Conservation (phyloP, 176 grass and related monocot genomes). For the Phyllostachys edulis region DNA sequence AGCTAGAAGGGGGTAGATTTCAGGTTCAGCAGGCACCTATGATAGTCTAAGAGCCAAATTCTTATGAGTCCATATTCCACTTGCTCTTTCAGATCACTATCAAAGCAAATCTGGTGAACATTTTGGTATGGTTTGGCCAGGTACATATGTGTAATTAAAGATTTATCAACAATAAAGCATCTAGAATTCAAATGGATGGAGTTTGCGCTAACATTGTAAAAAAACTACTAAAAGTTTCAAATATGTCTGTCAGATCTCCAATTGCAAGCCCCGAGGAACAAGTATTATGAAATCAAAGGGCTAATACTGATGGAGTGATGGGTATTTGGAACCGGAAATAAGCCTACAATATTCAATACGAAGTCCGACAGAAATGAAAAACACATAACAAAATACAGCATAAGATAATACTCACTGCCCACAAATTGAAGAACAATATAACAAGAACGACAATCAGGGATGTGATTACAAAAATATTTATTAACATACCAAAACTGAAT, state of each 20-base stretch:
- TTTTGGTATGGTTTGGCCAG: background rate
- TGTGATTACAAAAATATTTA: background rate
- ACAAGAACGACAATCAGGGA: background rate
- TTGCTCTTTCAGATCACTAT: background rate
- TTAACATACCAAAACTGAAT: conserved; percentile 68
- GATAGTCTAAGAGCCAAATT: background rate
- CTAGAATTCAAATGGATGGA: background rate
- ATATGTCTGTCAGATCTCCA: background rate
- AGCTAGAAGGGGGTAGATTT: background rate
- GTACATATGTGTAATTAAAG: background rate
- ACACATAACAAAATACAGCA: background rate
- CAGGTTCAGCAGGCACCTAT: background rate
- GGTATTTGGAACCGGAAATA: background rate
- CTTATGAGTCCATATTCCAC: background rate
- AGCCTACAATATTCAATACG: background rate
- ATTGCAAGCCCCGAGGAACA: background rate
- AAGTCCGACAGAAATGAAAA: background rate
- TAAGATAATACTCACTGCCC: background rate
- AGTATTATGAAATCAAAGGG: background rate
- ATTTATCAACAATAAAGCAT: background rate
- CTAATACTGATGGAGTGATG: no score
- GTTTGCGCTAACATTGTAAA: background rate
- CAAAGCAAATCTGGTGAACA: background rate
- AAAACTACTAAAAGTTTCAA: background rate
- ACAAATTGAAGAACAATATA: background rate